Evolutionary conservation across 768 basidiomycete species (phyloP).

Genomic region (Collybia mongolica): DNA sequence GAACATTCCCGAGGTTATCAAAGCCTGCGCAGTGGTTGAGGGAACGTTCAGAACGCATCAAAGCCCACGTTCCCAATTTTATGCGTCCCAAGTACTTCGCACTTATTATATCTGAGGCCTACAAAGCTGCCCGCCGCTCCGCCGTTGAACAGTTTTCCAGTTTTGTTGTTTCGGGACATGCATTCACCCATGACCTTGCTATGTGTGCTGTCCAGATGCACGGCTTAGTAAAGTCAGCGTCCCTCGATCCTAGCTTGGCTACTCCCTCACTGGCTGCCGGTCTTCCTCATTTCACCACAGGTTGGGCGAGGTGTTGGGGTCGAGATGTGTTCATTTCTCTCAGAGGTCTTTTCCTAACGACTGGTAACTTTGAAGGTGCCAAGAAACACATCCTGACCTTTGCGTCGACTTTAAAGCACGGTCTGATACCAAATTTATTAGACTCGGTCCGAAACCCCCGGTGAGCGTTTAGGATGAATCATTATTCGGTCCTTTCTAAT

Average conservation of each 20-base stretch:
- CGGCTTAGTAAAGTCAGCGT: constrained; percentile 87
- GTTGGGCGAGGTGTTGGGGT: constrained; percentile 98
- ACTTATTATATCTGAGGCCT: constrained; percentile 84
- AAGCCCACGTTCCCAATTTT: constrained; percentile 73
- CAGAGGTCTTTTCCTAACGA: constrained; percentile 90
- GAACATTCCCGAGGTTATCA: constrained; percentile 63
- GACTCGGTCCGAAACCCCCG: constrained; percentile 86
- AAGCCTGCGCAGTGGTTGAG: constrained; percentile 82
- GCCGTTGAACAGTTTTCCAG: constrained; percentile 88
- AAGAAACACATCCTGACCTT: constrained; percentile 91
- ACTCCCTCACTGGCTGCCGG: constrained; percentile 92
- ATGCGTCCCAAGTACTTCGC: constrained; percentile 97
- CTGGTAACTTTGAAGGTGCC: constrained; percentile 85
- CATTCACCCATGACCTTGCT: constrained; percentile 89
- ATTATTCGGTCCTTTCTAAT: background rate
- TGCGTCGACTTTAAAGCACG: constrained; percentile 91
- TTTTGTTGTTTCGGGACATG: constrained; percentile 81
- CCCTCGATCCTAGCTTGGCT: constrained; percentile 67
- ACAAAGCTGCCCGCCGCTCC: constrained; percentile 83
- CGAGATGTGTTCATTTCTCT: constrained; percentile 93
- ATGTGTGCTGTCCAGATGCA: constrained; percentile 88
- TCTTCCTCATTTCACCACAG: constrained; percentile 87
- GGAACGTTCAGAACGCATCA: constrained; percentile 83
- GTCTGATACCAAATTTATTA: constrained; percentile 92
- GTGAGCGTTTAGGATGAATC: constrained; percentile 33